Base-by-base conservation (phyloP, 345 rosid genomes). In the Rhizophora apiculata region DNA sequence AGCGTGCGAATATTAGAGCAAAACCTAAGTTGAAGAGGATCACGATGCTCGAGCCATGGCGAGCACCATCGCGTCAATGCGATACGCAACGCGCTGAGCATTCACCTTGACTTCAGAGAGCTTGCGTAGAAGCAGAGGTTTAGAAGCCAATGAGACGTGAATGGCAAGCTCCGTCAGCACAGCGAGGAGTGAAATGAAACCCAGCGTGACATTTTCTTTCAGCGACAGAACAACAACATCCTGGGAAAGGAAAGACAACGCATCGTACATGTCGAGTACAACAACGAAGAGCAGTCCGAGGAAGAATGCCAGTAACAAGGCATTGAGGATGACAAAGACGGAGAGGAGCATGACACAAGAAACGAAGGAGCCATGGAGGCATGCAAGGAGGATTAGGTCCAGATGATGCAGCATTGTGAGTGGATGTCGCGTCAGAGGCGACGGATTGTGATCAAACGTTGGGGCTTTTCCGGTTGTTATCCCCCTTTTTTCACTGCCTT, bases 341-440 rank as follows among this genome's bases (percentile, higher is more conserved):
- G 72, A 13, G 49, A 43, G 30, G 1, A 80, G 62, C 19, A 85
- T 63, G 46, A 59, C 39, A 43, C 68, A 76, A 5, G 76, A 69
- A 6, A 83, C 54, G 80, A 21, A 31, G 49, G 79, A 68, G 58
- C 76, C 85, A 51, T 77, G 68, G 66, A 83, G 79, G 34, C 74
- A 24, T 6, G 81, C 67, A 3, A 79, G 19, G 34, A 79, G 74
- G 65, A 83, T 67, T 16, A 85, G 71, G 60, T 85, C 86, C 22
- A 83, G 1, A 64, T 72, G 81, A 39, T 85, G 84, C 11, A 74
- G 24, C 86, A 80, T 80, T 10, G 11, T 19, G 27, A n/a, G 13
- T 37, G 64, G 39, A 8, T 36, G 6, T 0, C 20, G 11, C 9
- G n/a, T 9, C 49, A 13, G 4, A 3, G 15, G 49, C 3, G 49